Evolutionary conservation across 2,329 filamentous ascomycete species (phyloP), one percentile per base, ranked within the genome.

Genomic region (Apiospora hydei): DNA sequence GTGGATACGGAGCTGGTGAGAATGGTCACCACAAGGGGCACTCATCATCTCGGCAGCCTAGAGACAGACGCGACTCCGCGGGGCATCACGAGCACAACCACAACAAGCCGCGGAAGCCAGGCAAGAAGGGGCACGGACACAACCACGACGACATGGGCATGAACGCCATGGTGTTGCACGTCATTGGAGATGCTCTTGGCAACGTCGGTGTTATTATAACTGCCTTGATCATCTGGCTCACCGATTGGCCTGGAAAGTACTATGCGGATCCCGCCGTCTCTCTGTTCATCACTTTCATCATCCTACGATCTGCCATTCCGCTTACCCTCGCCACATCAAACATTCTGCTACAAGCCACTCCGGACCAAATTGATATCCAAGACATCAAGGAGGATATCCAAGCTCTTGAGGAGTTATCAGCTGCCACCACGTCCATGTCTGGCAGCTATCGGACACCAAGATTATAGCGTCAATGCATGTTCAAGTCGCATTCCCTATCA

Each of bases 401-500:
- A 79, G 85, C 89, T 21, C 90, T 99, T 7, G 92, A 0, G 95
- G 95, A 57, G 93, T 99, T 67, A 86, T 96, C 73, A 94, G 93
- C 80, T 98, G 95, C 79, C 96, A 99, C 83, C 96, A 99, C 81
- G 88, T 99, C 30, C 96, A 99, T 81, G 95, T 99, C 74, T 99
- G 96, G 96, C 96, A 98, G 82, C 89, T 99, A 46, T 97, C 93
- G 21, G 96, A 98, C 80, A 96, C 95, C 70, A 98, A 98, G 85
- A 87, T 98, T 46, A 93, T 99, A 49, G 96, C 96, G 16, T 96
- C 93, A 14, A 90, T 99, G 83, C 96, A 99, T 80, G 92, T 99
- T 64, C 94, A 98, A 81, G 93, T 99, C 30, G 91, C 92, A 67
- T 98, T 97, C 81, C 93, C 95, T 76, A 95, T 97, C 81, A 92